A percentile compares a stretch with the other conserved stretches of the same genome.
Conservation (phyloP, 164 flowering plant genomes). For the Amborella trichopoda region DNA sequence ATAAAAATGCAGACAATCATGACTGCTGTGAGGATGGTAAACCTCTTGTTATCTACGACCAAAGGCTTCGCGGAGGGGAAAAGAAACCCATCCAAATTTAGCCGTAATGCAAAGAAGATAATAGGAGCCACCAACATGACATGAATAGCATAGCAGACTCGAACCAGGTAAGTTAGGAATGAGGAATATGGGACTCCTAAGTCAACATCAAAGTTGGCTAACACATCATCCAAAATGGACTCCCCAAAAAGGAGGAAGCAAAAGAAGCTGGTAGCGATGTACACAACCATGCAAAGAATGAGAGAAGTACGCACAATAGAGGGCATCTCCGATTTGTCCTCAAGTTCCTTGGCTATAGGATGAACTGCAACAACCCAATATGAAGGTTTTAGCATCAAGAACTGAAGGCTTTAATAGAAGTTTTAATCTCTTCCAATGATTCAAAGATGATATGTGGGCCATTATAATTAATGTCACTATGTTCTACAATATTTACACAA, state of each 20-base stretch:
- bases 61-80: constrained; percentile 10
- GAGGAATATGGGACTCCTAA: constrained; percentile 47
- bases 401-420: too few relatives aligned
- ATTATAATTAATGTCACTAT: too few relatives aligned
- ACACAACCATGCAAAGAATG: constrained; percentile 37
- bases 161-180: constrained; percentile 38
- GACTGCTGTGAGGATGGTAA: background rate
- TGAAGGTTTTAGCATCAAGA: too few relatives aligned
- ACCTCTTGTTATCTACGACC: constrained; percentile 6
- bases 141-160: constrained; percentile 64
- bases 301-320: constrained; percentile 47
- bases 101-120: constrained; percentile 50
- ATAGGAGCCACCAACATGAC: constrained; percentile 78
- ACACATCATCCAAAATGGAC: constrained; percentile 50
- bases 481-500: too few relatives aligned
- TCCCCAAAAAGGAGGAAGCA: constrained; percentile 69
- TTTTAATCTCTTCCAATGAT: too few relatives aligned
- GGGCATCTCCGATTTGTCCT: constrained; percentile 49
- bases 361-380: constrained; percentile 66
- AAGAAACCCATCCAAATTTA: constrained; percentile 11
- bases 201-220: constrained; percentile 66
- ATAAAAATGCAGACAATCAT: background rate
- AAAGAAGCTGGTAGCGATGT: constrained; percentile 61
- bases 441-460: too few relatives aligned
- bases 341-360: constrained; percentile 64